Conservation (phyloP, 805 yeast genomes). For the Priceomyces haplophilus region DNA sequence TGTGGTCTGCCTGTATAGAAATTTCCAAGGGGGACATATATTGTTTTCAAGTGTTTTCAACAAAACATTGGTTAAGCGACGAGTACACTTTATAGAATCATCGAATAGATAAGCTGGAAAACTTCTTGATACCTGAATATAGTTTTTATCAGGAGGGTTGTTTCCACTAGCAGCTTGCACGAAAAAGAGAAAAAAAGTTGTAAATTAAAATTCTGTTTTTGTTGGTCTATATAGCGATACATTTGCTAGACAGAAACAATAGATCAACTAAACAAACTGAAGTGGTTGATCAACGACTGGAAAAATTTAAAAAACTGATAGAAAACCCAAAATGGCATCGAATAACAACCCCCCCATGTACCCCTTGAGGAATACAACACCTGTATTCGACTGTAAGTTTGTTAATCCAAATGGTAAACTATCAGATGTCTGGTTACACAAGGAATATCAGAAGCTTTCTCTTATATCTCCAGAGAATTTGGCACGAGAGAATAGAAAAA, state of each 20-base stretch:
- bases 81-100: not conserved
- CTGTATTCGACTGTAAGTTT: slow-evolving; percentile 31
- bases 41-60: slow-evolving; percentile 1
- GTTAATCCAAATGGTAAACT: slow-evolving; percentile 30
- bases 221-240: not conserved
- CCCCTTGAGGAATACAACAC: slow-evolving; percentile 29
- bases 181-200: not conserved
- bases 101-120: not conserved
- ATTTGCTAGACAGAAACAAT: not conserved
- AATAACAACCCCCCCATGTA: slow-evolving; percentile 26
- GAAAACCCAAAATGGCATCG: slow-evolving; percentile 6
- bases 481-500: slow-evolving; percentile 25
- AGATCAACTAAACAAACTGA: not conserved
- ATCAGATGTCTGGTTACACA: slow-evolving; percentile 30
- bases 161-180: not conserved
- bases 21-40: not conserved
- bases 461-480: slow-evolving; percentile 13
- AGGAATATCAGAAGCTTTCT: slow-evolving; percentile 25
- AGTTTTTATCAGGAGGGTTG: not conserved
- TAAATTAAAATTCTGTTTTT: not conserved
- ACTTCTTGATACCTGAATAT: not conserved
- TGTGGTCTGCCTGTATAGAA: slow-evolving; percentile 3
- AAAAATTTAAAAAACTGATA: not conserved
- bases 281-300: not conserved
- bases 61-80: not conserved